Evolutionary conservation across 805 yeast species (phyloP).

Genomic region (Sungouiozyma intestinalis): DNA sequence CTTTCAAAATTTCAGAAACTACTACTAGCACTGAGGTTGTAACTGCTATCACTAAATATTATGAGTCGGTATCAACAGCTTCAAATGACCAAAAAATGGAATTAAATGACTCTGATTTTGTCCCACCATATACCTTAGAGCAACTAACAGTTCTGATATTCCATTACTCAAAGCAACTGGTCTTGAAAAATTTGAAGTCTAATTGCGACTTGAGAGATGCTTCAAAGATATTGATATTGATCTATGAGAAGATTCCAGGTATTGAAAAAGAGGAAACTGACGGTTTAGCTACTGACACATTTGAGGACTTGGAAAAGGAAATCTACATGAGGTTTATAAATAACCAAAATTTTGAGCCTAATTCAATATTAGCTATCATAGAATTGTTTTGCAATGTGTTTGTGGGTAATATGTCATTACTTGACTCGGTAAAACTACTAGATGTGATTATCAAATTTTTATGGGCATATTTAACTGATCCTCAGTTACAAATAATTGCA

Average conservation of each 20-base stretch:
- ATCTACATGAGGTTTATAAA: conserved; percentile 12
- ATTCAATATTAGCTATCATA: conserved; percentile 21
- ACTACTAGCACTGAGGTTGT: conserved; percentile 14
- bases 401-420: conserved; percentile 15
- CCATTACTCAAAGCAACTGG: conserved; percentile 22
- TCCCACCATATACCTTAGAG: conserved; percentile 33
- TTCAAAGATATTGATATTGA: conserved; percentile 28
- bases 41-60: conserved; percentile 28
- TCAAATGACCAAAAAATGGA: conserved; percentile 6
- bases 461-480: conserved; percentile 45
- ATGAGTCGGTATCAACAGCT: conserved; percentile 19
- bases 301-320: conserved; percentile 16
- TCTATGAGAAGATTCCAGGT: conserved; percentile 40
- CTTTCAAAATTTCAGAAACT: conserved; percentile 8
- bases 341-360: conserved; percentile 6
- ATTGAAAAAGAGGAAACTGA: conserved; percentile 4
- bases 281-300: conserved; percentile 28
- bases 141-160: conserved; percentile 36
- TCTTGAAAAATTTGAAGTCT: conserved; percentile 14
- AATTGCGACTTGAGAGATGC: conserved; percentile 22
- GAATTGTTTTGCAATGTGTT: conserved; percentile 26
- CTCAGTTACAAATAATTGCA: conserved; percentile 56
- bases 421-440: conserved; percentile 16
- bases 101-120: conserved; percentile 8
- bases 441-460: conserved; percentile 31